A percentile compares a stretch with the other conserved stretches of the same genome.
phyloP scores from a whole-genome alignment of 2,329 filamentous ascomycete genomes.

The Cercospora zeae-maydis region DNA sequence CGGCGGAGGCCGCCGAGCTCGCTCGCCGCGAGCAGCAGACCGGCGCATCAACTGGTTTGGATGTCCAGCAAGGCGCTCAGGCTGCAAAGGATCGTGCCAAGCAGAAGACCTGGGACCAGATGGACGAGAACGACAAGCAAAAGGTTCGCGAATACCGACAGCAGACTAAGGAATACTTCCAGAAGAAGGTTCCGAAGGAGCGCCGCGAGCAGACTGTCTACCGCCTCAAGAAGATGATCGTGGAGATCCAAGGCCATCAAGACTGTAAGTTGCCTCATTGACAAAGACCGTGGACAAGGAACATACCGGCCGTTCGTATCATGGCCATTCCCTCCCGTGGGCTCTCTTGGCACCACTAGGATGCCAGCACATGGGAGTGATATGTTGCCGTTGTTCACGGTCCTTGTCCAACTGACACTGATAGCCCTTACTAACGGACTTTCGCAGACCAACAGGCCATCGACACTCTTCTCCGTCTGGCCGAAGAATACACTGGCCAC shows the following conservation, averaged over 20 bases:
- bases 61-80: constrained; percentile 51
- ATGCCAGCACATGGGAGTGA: not conserved
- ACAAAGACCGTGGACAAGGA: not conserved
- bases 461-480: constrained; percentile 76
- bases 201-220: constrained; percentile 88
- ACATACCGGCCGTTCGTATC: not conserved
- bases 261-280: constrained; percentile 59
- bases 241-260: constrained; percentile 91
- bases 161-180: constrained; percentile 68
- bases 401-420: not conserved
- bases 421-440: constrained; percentile 29
- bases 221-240: constrained; percentile 95
- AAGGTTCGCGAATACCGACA: constrained; percentile 43
- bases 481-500: constrained; percentile 79
- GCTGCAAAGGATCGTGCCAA: constrained; percentile 49
- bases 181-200: constrained; percentile 84
- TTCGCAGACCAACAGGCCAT: constrained; percentile 74
- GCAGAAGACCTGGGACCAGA: constrained; percentile 56
- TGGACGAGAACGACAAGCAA: constrained; percentile 59
- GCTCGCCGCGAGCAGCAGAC: constrained; percentile 53
- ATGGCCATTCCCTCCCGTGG: not conserved
- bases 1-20: constrained; percentile 52
- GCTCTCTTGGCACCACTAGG: not conserved
- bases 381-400: not conserved
- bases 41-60: constrained; percentile 47